Evolutionary conservation across 257 asterid genomes (phyloP).

Genomic region (Lycium barbarum): DNA sequence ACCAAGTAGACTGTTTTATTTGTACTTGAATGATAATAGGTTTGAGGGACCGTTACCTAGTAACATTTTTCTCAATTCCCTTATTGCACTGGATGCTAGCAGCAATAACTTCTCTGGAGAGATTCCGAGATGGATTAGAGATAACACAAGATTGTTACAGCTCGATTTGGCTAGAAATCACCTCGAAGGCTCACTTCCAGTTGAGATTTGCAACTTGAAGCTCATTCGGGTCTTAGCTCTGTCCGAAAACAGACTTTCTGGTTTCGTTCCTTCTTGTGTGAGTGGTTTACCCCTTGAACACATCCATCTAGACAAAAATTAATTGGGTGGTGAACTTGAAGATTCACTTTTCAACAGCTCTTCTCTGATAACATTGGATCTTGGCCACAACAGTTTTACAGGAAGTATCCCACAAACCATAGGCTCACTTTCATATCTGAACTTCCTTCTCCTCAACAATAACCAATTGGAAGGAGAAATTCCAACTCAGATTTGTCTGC

Average conservation of each 20-base stretch:
- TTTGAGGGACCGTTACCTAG: conserved; percentile 13
- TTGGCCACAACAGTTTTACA: neutral
- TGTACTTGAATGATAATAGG: neutral
- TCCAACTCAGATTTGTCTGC: neutral
- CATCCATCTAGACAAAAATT: conserved; percentile 25
- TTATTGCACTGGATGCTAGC: conserved; percentile 22
- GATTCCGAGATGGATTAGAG: conserved; percentile 20
- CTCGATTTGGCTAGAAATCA: neutral
- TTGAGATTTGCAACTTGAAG: conserved; percentile 22
- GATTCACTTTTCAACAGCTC: neutral
- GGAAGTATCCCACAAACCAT: conserved; percentile 15
- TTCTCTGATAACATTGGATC: conserved; percentile 25
- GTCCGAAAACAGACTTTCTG: neutral
- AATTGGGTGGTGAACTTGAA: conserved; percentile 13
- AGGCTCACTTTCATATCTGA: neutral
- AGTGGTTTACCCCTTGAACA: neutral
- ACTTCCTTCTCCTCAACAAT: neutral
- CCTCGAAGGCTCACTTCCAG: conserved; percentile 25
- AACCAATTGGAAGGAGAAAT: conserved; percentile 21
- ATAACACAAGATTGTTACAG: neutral
- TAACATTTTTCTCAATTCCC: neutral
- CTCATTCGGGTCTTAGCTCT: neutral
- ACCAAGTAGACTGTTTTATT: neutral
- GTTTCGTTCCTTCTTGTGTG: conserved; percentile 24
- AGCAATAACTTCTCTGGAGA: conserved; percentile 4